Percentiles rank a stretch among this genome's conserved stretches.
Evolutionary conservation across 108 stramenopile genomes (phyloP).

Genomic region (Nitzschia putrida): DNA sequence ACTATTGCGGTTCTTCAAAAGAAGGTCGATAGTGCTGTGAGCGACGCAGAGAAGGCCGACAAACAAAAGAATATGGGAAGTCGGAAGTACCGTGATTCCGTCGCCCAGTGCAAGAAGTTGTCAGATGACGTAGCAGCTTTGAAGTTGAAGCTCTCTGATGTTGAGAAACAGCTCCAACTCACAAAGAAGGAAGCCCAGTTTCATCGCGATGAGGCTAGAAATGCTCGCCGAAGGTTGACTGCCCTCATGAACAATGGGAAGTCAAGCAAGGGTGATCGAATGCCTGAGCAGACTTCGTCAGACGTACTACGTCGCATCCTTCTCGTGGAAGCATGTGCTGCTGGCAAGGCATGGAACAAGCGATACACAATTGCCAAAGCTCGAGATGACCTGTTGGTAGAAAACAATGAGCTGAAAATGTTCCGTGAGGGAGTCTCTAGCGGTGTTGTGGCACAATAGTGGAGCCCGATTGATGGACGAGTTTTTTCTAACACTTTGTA

Average conservation of each 20-base stretch:
- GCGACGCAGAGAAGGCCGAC: constrained; percentile 5
- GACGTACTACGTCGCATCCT: not conserved
- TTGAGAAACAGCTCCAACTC: not conserved
- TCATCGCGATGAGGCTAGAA: constrained; percentile 8
- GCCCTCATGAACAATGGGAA: constrained; percentile 1
- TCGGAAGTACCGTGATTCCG: constrained; percentile 11
- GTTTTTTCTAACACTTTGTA: no score
- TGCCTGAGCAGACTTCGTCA: no score
- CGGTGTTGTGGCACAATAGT: not conserved
- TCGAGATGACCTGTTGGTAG: not conserved
- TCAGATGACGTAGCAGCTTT: constrained; percentile 1
- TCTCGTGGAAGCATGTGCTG: not conserved
- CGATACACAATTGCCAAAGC: not conserved
- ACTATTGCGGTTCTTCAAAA: constrained; percentile 6
- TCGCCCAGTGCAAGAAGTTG: constrained; percentile 14
- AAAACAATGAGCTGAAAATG: constrained; percentile 3
- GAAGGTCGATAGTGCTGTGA: not conserved
- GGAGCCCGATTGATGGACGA: not conserved
- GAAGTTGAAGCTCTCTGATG: not conserved
- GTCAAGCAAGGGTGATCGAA: no score
- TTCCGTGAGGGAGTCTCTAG: not conserved
- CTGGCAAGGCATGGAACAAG: not conserved
- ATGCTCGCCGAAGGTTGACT: constrained; percentile 7
- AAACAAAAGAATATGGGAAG: not conserved
- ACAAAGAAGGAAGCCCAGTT: constrained; percentile 15